phyloP scores from a whole-genome alignment of 73 alveolate genomes.

The Durusdinium trenchii region DNA sequence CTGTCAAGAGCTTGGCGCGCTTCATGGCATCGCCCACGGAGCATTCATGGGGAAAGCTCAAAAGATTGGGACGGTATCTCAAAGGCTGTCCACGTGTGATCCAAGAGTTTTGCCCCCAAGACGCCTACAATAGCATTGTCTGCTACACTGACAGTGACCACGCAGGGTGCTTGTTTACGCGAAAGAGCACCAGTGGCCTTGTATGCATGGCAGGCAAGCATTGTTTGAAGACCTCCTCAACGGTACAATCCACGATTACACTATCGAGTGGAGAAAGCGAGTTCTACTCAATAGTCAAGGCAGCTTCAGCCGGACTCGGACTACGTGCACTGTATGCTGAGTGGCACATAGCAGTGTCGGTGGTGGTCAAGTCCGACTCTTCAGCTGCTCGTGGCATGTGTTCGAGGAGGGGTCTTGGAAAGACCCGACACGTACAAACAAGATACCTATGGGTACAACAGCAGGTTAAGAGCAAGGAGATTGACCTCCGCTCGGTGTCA shows the following conservation, averaged over 20 bases:
- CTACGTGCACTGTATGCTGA: not conserved
- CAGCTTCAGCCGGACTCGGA: not conserved
- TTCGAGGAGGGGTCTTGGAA: slow-evolving; percentile 7
- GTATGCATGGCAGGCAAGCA: not conserved
- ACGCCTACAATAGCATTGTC: not conserved
- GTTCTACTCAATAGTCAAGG: slow-evolving; percentile 24
- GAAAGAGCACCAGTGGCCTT: slow-evolving; percentile 22
- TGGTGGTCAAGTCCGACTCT: not conserved
- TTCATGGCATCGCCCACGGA: not conserved
- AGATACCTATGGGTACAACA: slow-evolving; percentile 30
- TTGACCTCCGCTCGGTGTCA: not conserved
- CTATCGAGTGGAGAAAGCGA: slow-evolving; percentile 13
- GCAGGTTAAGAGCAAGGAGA: not conserved
- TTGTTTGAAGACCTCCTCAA: not conserved
- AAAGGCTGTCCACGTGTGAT: not conserved
- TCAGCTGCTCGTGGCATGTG: slow-evolving; percentile 12
- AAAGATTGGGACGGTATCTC: slow-evolving; percentile 22
- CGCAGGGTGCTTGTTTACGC: slow-evolving; percentile 16
- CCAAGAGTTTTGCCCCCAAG: not conserved
- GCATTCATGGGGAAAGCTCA: not conserved
- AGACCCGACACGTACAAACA: slow-evolving; percentile 14
- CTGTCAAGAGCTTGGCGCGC: slow-evolving; percentile 10
- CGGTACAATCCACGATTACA: not conserved
- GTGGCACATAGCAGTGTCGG: not conserved
- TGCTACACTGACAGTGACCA: not conserved